Base-by-base conservation (phyloP, 2,329 filamentous ascomycete genomes). In the Colletotrichum horii region DNA sequence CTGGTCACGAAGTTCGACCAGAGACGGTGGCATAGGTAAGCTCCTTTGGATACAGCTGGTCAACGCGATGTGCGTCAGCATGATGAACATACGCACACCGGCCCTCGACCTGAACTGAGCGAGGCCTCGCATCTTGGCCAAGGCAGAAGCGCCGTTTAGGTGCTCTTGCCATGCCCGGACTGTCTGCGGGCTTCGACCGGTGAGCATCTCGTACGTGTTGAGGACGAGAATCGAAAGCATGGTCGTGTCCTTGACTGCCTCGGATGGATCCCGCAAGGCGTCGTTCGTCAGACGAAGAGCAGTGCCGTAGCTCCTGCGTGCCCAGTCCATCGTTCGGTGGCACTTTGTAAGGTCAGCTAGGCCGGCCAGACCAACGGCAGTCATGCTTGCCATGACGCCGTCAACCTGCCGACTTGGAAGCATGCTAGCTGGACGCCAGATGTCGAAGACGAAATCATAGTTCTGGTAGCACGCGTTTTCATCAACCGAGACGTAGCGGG, bases 171-270 rank as follows among this genome's bases (percentile, higher is more conserved):
- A 91, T 14, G 88, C 88, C 68, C 84, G 82, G 77, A 90, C 83
- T 0, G 88, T 90, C 68, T 86, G 84, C 9, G 84, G 81, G 8
- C 84, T 86, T 24, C 83, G 84, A 19, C 89, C 88, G 14, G 88
- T 87, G 75, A 91, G 84, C 78, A 88, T 89, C 80, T 91, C 89
- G 77, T 89, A 91, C 6, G 89, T 87, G 58, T 88, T 87, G 8
- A 91, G 84, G 61, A 91, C 87, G 62, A 91, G 84, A 19, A 91
- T 87, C 1, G 84, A 86, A 36, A 88, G 86, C 85, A 91, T 87
- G 1, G 90, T 91, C 56, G 84, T 88, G 77, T 88, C 88, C 78
- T 87, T 88, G 79, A 85, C 79, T 12, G 83, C 85, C 71, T 88
- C 84, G 16, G 76, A 78, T 1, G 88, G 85, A 68, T 88, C 81